A percentile compares a stretch with the other conserved stretches of the same genome.
phyloP scores from a whole-genome alignment of 1,139 yeast species.

The Kodamaea fungicola region DNA sequence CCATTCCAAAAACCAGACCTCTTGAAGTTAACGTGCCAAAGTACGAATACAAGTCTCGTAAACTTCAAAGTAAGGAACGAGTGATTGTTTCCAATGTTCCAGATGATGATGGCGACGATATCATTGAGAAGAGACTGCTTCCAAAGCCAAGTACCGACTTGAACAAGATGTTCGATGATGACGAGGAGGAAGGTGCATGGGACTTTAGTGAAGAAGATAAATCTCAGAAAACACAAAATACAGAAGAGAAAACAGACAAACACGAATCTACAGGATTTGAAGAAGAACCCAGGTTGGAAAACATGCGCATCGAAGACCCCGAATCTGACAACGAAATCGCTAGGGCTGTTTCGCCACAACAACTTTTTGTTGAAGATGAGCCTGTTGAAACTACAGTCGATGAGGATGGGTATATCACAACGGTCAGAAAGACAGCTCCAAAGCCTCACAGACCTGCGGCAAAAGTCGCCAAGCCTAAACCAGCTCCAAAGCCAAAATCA shows the following conservation, averaged over 20 bases:
- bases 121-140: conserved; percentile 8
- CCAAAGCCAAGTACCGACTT: conserved; percentile 11
- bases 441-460: conserved; percentile 13
- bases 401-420: conserved; percentile 40
- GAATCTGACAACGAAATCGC: not conserved
- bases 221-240: not conserved
- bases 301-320: no score
- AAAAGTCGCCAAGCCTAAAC: conserved; percentile 3
- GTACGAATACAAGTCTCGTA: conserved; percentile 41
- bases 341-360: not conserved
- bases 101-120: conserved; percentile 13
- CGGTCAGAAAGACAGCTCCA: conserved; percentile 19
- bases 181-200: conserved; percentile 8
- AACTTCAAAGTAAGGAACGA: conserved; percentile 27
- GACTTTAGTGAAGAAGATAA: conserved; percentile 17
- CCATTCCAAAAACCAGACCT: not conserved
- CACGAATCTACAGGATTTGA: not conserved
- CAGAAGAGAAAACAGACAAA: conserved; percentile 1
- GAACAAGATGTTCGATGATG: conserved; percentile 19
- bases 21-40: conserved; percentile 7
- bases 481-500: conserved; percentile 11
- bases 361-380: conserved; percentile 11
- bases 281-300: not conserved
- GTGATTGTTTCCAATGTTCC: conserved; percentile 28
- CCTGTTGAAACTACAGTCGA: conserved; percentile 24